Evolutionary conservation across 176 grass and related monocot species (phyloP).

Genomic region (Zea luxurians): DNA sequence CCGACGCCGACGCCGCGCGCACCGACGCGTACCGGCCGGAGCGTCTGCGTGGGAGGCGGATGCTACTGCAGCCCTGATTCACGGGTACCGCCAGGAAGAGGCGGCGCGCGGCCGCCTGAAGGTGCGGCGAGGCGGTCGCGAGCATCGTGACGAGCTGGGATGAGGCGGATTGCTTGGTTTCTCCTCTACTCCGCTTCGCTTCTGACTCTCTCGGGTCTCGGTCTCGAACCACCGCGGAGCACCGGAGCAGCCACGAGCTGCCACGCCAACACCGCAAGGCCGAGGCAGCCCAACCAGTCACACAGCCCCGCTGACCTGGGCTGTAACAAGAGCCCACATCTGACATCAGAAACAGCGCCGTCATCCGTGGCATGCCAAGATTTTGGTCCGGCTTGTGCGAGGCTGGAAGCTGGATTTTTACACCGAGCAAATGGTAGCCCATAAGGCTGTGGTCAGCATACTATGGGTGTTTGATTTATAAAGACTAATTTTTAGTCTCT

Average conservation of each 20-base stretch:
- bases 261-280: neutral
- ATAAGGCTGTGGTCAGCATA: neutral
- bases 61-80: neutral
- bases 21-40: slow-evolving; percentile 4
- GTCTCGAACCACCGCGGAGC: slow-evolving; percentile 4
- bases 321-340: neutral
- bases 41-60: slow-evolving; percentile 12
- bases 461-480: no score
- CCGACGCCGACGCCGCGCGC: slow-evolving; percentile 27
- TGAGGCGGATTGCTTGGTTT: slow-evolving; percentile 9
- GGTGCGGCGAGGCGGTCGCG: slow-evolving; percentile 36
- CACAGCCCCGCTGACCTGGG: neutral
- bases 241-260: neutral
- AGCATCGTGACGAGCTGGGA: slow-evolving; percentile 42
- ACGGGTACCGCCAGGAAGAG: slow-evolving; percentile 30
- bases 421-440: neutral
- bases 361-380: neutral
- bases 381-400: neutral
- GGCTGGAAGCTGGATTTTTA: neutral
- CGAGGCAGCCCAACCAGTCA: neutral
- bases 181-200: slow-evolving; percentile 12
- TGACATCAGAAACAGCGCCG: neutral
- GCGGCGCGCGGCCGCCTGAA: slow-evolving; percentile 31
- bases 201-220: neutral
- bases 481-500: no score